Conservation (phyloP, 2,329 filamentous ascomycete genomes). For the Apiospora rasikravindrae region DNA sequence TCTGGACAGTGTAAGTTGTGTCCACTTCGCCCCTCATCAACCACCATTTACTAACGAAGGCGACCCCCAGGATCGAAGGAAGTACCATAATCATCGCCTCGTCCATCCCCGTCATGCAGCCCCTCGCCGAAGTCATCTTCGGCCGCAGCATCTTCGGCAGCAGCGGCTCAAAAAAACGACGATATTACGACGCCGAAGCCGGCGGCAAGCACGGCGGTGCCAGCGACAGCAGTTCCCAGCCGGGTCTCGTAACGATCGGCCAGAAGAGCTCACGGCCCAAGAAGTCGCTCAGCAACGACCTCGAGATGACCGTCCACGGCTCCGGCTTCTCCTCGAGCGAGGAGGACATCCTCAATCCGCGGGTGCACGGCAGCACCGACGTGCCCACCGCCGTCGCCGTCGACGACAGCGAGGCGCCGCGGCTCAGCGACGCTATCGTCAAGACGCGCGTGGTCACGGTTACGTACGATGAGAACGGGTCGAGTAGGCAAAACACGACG, state of each 20-base stretch:
- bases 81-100: constrained; percentile 38
- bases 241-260: neutral
- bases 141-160: constrained; percentile 19
- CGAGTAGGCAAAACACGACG: neutral
- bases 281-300: neutral
- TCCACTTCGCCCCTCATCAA: neutral
- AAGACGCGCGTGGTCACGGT: neutral
- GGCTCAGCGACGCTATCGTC: neutral
- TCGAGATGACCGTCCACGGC: neutral
- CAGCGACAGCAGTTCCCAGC: neutral
- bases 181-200: neutral
- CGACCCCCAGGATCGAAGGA: constrained; percentile 32
- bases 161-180: neutral
- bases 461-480: neutral
- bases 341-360: neutral
- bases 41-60: neutral
- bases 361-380: neutral
- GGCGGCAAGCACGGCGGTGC: neutral
- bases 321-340: neutral
- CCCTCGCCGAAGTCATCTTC: constrained; percentile 31
- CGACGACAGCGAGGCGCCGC: neutral
- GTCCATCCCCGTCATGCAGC: constrained; percentile 37
- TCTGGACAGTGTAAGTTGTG: constrained; percentile 30
- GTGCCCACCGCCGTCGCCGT: neutral
- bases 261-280: neutral